Percentiles rank a stretch among this genome's conserved stretches.
Conservation (phyloP, 2,329 filamentous ascomycete species). For the Phaeosphaeria sp. region DNA sequence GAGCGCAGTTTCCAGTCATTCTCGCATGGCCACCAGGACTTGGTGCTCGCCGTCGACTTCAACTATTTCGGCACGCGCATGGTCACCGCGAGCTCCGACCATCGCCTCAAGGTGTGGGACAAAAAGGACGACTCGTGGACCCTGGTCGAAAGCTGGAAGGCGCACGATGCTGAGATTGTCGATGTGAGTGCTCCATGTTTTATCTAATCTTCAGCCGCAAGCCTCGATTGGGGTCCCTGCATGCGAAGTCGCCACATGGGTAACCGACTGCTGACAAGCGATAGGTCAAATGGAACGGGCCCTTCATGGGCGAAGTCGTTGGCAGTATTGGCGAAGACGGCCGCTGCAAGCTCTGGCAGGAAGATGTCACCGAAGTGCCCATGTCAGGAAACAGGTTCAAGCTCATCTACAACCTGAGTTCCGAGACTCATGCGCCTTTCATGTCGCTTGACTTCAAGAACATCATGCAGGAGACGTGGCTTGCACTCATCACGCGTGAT, state of each 20-base stretch:
- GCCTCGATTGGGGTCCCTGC: constrained; percentile 22
- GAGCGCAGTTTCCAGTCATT: constrained; percentile 62
- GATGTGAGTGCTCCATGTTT: constrained; percentile 66
- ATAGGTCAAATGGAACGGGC: constrained; percentile 91
- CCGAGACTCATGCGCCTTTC: constrained; percentile 73
- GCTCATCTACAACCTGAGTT: constrained; percentile 66
- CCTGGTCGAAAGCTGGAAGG: constrained; percentile 85
- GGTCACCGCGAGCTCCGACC: constrained; percentile 89
- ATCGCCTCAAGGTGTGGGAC: constrained; percentile 91
- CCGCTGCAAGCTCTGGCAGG: constrained; percentile 89
- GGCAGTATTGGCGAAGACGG: constrained; percentile 90
- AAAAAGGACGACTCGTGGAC: constrained; percentile 78
- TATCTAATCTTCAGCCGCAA: constrained; percentile 24
- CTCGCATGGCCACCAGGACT: constrained; percentile 77
- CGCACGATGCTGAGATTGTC: constrained; percentile 87
- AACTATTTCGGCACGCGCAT: constrained; percentile 92
- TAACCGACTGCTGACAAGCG: constrained; percentile 25
- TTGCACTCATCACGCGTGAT: constrained; percentile 84
- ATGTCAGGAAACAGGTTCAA: constrained; percentile 81
- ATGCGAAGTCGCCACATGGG: constrained; percentile 23
- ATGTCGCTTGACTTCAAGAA: constrained; percentile 87
- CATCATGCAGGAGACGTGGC: constrained; percentile 81
- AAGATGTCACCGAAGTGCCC: constrained; percentile 81
- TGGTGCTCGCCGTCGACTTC: constrained; percentile 85
- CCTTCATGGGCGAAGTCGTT: constrained; percentile 86